Percentiles rank a stretch among this genome's conserved stretches.
Conservation (phyloP, 2,329 filamentous ascomycete genomes). For the Trichoderma brevicompactum region DNA sequence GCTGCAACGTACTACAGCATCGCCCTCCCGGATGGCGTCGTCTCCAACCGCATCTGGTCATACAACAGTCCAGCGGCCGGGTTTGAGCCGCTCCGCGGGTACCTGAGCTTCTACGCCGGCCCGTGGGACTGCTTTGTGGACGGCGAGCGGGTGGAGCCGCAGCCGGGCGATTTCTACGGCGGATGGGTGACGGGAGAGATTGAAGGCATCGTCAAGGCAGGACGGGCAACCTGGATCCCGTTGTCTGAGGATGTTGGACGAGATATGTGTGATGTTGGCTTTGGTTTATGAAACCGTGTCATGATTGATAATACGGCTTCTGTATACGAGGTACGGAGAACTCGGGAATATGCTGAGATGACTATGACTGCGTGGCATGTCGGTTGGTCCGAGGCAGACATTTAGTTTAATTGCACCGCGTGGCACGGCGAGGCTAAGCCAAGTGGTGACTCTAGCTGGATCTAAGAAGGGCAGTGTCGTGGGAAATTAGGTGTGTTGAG, state of each 20-base stretch:
- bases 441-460: background rate
- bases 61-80: constrained; percentile 58
- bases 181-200: constrained; percentile 67
- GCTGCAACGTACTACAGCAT: constrained; percentile 61
- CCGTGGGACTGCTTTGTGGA: constrained; percentile 67
- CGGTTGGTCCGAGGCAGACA: background rate
- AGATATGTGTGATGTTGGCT: background rate
- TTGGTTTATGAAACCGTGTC: background rate
- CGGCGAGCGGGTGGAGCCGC: constrained; percentile 61
- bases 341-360: too few relatives aligned
- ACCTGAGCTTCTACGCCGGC: constrained; percentile 63
- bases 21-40: constrained; percentile 45
- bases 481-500: too few relatives aligned
- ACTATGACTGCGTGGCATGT: too few relatives aligned
- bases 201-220: constrained; percentile 54
- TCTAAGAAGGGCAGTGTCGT: background rate
- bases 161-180: constrained; percentile 67
- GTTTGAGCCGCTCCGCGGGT: constrained; percentile 59
- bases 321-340: background rate
- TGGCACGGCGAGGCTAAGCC: constrained; percentile 1
- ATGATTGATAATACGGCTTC: background rate
- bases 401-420: constrained; percentile 6
- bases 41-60: constrained; percentile 61
- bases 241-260: constrained; percentile 34
- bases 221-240: constrained; percentile 47